These are phyloP conservation scores for Ustilago loliicola DNA, from an alignment of 1,284 basidiomycete genomes.

Conservation along the genomic window DNA sequence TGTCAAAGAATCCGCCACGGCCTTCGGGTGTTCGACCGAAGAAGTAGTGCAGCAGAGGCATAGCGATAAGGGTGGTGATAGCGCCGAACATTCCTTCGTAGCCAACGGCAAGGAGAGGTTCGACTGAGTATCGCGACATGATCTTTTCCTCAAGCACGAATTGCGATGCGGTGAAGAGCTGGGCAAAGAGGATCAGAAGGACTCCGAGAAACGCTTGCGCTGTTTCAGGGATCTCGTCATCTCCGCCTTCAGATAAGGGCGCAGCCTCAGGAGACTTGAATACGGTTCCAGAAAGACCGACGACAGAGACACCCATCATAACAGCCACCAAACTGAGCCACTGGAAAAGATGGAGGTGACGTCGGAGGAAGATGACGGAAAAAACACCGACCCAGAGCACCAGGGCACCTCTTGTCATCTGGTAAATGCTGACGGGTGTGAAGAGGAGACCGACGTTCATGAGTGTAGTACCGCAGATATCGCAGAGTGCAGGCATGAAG, in stretches of 20 bases:
- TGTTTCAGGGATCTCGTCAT: constrained; percentile 58
- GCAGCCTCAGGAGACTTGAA: constrained; percentile 45
- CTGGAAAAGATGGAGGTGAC: constrained; percentile 70
- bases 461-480: constrained; percentile 88
- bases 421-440: constrained; percentile 96
- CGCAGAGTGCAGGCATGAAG: constrained; percentile 85
- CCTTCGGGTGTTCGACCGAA: constrained; percentile 73
- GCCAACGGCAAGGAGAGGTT: constrained; percentile 92
- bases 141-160: constrained; percentile 90
- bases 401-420: constrained; percentile 94
- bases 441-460: constrained; percentile 96
- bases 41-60: constrained; percentile 79
- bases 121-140: constrained; percentile 86
- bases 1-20: constrained; percentile 88
- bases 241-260: constrained; percentile 23
- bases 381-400: constrained; percentile 96
- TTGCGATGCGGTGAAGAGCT: constrained; percentile 91
- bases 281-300: constrained; percentile 83
- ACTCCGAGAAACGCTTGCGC: constrained; percentile 75
- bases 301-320: constrained; percentile 88
- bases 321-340: constrained; percentile 93
- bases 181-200: constrained; percentile 93
- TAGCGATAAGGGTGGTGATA: constrained; percentile 79
- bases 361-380: constrained; percentile 88
- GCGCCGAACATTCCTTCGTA: constrained; percentile 94